These are phyloP conservation scores for Hypoxylon sp. DNA, from an alignment of 2,329 filamentous ascomycete species.

Conservation along the genomic window DNA sequence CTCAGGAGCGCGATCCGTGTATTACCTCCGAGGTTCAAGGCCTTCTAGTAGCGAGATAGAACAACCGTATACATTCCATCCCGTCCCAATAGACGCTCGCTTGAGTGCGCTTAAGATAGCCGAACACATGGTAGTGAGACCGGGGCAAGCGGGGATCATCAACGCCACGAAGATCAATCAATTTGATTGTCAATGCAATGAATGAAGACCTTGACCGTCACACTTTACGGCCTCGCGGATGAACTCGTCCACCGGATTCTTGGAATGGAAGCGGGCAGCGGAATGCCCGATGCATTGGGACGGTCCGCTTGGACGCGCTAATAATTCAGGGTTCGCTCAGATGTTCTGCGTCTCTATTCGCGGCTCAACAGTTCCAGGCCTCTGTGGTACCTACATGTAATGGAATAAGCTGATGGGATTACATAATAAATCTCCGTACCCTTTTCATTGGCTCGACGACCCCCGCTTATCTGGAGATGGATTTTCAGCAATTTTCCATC, in stretches of 20 bases:
- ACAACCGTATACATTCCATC: neutral
- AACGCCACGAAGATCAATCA: conserved; percentile 29
- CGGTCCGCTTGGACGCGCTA: conserved; percentile 27
- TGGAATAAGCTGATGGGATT: too few species aligned
- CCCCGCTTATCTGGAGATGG: too few species aligned
- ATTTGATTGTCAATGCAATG: conserved; percentile 27
- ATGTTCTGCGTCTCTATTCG: conserved; percentile 4
- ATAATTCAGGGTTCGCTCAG: conserved; percentile 6
- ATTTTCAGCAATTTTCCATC: too few species aligned
- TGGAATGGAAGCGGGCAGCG: conserved; percentile 15
- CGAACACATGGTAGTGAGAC: conserved; percentile 17
- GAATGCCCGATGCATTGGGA: conserved; percentile 30
- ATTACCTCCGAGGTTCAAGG: neutral
- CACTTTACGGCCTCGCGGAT: conserved; percentile 1
- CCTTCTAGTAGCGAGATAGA: conserved; percentile 7
- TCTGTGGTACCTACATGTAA: too few species aligned
- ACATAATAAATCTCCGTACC: too few species aligned
- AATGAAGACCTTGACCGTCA: conserved; percentile 3
- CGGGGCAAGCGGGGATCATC: neutral
- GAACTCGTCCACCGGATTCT: conserved; percentile 2
- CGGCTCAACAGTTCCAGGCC: too few species aligned
- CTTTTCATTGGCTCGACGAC: too few species aligned
- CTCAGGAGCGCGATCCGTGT: too few species aligned
- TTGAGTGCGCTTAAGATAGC: conserved; percentile 4
- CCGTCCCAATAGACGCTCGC: neutral